Conservation (phyloP, 257 asterid genomes). For the Paulownia fortunei region DNA sequence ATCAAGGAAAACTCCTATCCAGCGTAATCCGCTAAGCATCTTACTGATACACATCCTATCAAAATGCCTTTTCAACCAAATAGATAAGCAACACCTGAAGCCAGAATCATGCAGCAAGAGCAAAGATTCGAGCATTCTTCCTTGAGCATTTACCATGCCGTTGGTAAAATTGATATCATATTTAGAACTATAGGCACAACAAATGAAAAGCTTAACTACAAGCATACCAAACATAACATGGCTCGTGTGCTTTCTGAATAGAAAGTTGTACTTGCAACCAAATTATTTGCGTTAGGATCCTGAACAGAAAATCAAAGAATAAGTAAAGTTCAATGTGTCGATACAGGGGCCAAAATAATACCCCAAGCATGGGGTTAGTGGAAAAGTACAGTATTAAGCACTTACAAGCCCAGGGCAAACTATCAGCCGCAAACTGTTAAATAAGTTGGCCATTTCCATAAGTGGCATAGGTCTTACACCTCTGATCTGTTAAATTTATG, state of each 20-base stretch:
- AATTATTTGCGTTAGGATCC: slow-evolving; percentile 84
- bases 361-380: not conserved
- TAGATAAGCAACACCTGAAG: not conserved
- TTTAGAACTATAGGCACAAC: not conserved
- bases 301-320: slow-evolving; percentile 36
- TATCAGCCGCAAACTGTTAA: slow-evolving; percentile 53
- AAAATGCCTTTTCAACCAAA: not conserved
- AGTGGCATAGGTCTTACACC: slow-evolving; percentile 75
- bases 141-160: not conserved
- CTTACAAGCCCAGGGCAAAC: slow-evolving; percentile 87
- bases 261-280: slow-evolving; percentile 79
- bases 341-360: slow-evolving; percentile 14
- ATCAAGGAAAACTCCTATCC: not conserved
- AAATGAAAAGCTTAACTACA: not conserved
- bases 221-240: slow-evolving; percentile 81
- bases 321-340: not conserved
- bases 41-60: not conserved
- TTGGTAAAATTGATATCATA: not conserved
- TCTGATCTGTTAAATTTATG: slow-evolving; percentile 60
- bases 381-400: slow-evolving; percentile 25
- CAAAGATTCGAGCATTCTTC: not conserved
- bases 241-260: slow-evolving; percentile 77
- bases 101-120: slow-evolving; percentile 3
- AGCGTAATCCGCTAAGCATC: not conserved
- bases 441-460: slow-evolving; percentile 67